phyloP scores from a whole-genome alignment of 2,329 filamentous ascomycete genomes.

The Claviceps maximensis region DNA sequence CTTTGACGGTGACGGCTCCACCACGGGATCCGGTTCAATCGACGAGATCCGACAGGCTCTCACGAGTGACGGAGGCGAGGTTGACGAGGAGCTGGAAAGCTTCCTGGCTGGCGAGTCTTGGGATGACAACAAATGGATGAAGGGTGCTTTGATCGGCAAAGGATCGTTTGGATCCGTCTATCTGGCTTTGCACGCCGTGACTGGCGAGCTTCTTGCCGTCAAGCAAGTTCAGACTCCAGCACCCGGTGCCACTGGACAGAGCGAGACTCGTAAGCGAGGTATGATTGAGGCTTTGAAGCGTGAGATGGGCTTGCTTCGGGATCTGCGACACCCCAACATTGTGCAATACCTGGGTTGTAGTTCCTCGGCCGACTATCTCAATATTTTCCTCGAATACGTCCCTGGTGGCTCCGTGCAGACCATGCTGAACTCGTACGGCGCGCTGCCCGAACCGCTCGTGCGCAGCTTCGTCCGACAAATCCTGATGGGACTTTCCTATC shows the following conservation, averaged over 20 bases:
- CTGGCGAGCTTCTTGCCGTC: slow-evolving; percentile 91
- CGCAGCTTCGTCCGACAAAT: slow-evolving; percentile 97
- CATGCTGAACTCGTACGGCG: slow-evolving; percentile 97
- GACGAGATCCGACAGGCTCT: slow-evolving; percentile 77
- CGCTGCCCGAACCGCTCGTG: slow-evolving; percentile 82
- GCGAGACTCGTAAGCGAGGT: slow-evolving; percentile 84
- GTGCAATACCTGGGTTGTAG: slow-evolving; percentile 96
- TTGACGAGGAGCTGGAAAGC: slow-evolving; percentile 76
- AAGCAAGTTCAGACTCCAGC: slow-evolving; percentile 93
- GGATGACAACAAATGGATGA: slow-evolving; percentile 99
- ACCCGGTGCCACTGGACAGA: slow-evolving; percentile 62
- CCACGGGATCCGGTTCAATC: slow-evolving; percentile 59
- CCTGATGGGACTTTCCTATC: slow-evolving; percentile 77
- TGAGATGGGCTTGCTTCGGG: slow-evolving; percentile 86
- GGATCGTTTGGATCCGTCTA: slow-evolving; percentile 96
- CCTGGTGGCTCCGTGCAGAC: slow-evolving; percentile 93
- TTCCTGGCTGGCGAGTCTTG: slow-evolving; percentile 89
- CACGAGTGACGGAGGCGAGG: slow-evolving; percentile 81
- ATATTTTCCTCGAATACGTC: slow-evolving; percentile 99
- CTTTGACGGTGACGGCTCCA: slow-evolving; percentile 68
- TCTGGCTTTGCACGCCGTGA: slow-evolving; percentile 86
- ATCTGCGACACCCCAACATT: slow-evolving; percentile 91
- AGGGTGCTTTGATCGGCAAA: slow-evolving; percentile 91
- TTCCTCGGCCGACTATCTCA: slow-evolving; percentile 79
- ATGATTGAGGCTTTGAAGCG: slow-evolving; percentile 97